Evolutionary conservation across 2,329 filamentous ascomycete genomes (phyloP).

Genomic region (Diplodia seriata): DNA sequence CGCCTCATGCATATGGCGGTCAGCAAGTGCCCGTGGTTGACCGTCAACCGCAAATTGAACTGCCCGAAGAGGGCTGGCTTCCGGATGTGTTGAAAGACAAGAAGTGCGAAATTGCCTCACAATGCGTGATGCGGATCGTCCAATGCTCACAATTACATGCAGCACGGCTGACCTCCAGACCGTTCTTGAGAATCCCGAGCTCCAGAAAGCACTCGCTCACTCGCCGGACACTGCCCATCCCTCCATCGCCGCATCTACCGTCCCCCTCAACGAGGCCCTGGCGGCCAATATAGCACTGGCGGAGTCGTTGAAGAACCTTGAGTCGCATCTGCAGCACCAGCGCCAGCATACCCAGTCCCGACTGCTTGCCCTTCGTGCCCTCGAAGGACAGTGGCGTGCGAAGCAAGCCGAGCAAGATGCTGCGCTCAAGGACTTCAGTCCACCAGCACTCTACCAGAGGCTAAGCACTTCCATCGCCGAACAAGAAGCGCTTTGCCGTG

Average conservation of each 20-base stretch:
- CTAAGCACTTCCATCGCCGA: conserved; percentile 79
- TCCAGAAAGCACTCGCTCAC: conserved; percentile 78
- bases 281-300: conserved; percentile 76
- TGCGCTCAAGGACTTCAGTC: conserved; percentile 82
- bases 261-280: conserved; percentile 69
- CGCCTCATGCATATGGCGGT: conserved; percentile 32
- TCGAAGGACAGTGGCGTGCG: conserved; percentile 90
- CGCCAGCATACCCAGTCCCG: conserved; percentile 79
- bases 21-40: conserved; percentile 12
- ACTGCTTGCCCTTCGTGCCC: conserved; percentile 79
- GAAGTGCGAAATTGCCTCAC: conserved; percentile 63
- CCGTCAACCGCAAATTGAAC: conserved; percentile 31
- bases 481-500: conserved; percentile 80
- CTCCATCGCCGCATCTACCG: conserved; percentile 70
- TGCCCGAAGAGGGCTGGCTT: conserved; percentile 73
- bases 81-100: conserved; percentile 79
- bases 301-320: conserved; percentile 65
- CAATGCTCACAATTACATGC: conserved; percentile 34
- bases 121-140: conserved; percentile 35
- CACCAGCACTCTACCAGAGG: conserved; percentile 83
- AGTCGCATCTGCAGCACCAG: conserved; percentile 64
- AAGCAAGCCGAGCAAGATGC: conserved; percentile 90
- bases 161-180: conserved; percentile 81
- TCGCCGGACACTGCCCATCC: conserved; percentile 72
- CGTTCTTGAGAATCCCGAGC: conserved; percentile 67